A percentile compares a stretch with the other conserved stretches of the same genome.
Conservation (phyloP, 225 moss, liverwort and hornwort species). For the Marchantia paleacea region DNA sequence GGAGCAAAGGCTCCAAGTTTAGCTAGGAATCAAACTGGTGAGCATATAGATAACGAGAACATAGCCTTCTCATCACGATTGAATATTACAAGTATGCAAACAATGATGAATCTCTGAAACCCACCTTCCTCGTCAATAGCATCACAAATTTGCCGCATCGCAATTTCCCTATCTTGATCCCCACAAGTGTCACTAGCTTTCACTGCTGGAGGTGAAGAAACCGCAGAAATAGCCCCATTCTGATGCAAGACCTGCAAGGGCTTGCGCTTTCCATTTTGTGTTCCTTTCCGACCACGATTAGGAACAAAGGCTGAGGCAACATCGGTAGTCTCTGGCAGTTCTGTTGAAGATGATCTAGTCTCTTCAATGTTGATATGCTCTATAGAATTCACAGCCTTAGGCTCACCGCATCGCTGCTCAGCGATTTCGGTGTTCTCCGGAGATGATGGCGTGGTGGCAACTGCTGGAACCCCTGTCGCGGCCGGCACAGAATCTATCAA, state of each 20-base stretch:
- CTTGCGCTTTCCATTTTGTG: not conserved
- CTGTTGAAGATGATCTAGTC: not conserved
- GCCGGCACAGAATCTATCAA: not conserved
- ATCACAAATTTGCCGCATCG: constrained; percentile 24
- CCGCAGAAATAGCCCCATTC: not conserved
- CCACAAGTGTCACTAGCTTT: not conserved
- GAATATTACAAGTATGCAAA: not conserved
- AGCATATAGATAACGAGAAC: not conserved
- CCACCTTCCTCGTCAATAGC: constrained; percentile 36
- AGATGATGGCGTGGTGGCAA: not conserved
- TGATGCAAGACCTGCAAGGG: not conserved
- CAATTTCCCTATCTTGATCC: not conserved
- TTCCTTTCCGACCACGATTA: not conserved
- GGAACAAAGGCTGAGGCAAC: not conserved
- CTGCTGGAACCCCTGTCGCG: not conserved
- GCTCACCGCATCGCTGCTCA: not conserved
- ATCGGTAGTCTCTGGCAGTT: not conserved
- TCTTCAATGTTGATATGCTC: not conserved
- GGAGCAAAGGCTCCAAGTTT: not conserved
- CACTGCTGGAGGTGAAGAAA: not conserved
- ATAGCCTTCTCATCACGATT: too few species aligned
- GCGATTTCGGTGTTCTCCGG: not conserved
- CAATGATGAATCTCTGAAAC: not conserved
- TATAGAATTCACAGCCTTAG: not conserved
- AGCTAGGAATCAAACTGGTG: not conserved